Percentiles rank a stretch among this genome's conserved stretches.
phyloP scores from a whole-genome alignment of 768 basidiomycete genomes.

The Termitomyces sp. region DNA sequence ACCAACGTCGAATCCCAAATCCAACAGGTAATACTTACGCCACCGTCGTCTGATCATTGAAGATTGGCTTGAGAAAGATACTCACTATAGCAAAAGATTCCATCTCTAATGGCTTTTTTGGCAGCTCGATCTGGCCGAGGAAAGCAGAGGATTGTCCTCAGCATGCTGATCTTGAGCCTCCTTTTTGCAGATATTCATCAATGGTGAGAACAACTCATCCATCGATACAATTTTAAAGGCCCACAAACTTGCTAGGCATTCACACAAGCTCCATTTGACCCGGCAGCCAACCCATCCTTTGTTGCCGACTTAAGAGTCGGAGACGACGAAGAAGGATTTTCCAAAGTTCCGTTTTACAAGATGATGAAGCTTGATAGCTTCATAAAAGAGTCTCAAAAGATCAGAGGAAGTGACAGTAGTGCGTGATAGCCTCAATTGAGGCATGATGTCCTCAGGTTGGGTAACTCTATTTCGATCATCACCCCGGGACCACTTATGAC shows the following conservation, averaged over 20 bases:
- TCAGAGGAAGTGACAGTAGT: constrained; percentile 24
- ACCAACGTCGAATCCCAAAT: constrained; percentile 18
- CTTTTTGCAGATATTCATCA: constrained; percentile 26
- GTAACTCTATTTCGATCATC: neutral
- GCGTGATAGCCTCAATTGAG: neutral
- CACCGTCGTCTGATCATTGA: neutral
- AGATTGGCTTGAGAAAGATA: neutral
- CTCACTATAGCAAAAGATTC: neutral
- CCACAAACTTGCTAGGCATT: constrained; percentile 28
- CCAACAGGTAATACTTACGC: constrained; percentile 1
- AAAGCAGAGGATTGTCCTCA: constrained; percentile 16
- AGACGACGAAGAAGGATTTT: neutral
- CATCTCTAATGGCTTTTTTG: constrained; percentile 18
- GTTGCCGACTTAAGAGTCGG: constrained; percentile 33
- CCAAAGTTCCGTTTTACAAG: constrained; percentile 15
- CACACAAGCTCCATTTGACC: constrained; percentile 27
- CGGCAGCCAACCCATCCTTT: constrained; percentile 29
- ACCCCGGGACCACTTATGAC: constrained; percentile 15
- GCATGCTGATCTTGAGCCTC: constrained; percentile 16
- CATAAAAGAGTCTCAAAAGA: constrained; percentile 32
- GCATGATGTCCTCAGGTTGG: neutral
- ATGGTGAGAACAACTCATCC: constrained; percentile 11
- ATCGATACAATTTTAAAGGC: neutral
- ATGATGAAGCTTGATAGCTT: constrained; percentile 40
- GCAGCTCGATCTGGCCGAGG: constrained; percentile 22